phyloP scores from a whole-genome alignment of 768 basidiomycete genomes.

The Suillus discolor region DNA sequence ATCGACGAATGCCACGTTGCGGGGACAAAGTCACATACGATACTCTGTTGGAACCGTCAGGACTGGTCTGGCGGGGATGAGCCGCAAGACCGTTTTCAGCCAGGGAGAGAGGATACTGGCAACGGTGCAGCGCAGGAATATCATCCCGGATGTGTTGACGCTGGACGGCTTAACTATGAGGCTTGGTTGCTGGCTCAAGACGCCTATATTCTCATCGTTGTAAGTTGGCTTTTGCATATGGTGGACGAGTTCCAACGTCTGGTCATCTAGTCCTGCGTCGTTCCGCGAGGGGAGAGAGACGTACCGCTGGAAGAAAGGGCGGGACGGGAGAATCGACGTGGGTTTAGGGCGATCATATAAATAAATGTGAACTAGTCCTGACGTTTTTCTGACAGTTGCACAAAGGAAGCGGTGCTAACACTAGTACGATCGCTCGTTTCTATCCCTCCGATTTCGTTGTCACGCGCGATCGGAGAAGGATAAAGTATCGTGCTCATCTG shows the following conservation, averaged over 20 bases:
- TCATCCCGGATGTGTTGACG: slow-evolving; percentile 7
- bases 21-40: background rate
- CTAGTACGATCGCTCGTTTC: slow-evolving; percentile 1
- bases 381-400: background rate
- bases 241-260: background rate
- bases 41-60: slow-evolving; percentile 2
- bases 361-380: no score
- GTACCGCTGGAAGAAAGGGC: slow-evolving; percentile 3
- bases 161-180: background rate
- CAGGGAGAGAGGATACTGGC: slow-evolving; percentile 9
- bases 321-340: background rate
- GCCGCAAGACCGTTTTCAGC: slow-evolving; percentile 1
- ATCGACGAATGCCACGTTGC: slow-evolving; percentile 4
- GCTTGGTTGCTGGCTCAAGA: slow-evolving; percentile 8
- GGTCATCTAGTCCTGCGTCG: background rate
- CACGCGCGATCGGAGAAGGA: background rate
- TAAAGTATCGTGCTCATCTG: background rate
- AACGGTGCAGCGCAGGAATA: slow-evolving; percentile 5
- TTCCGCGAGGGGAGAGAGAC: slow-evolving; percentile 8
- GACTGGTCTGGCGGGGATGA: background rate
- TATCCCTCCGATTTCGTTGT: background rate
- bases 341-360: background rate
- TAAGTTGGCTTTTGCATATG: background rate
- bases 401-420: background rate
- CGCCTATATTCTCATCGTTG: slow-evolving; percentile 4